Evolutionary conservation across 306 rosid species (phyloP).

Genomic region (Prunus mume): DNA sequence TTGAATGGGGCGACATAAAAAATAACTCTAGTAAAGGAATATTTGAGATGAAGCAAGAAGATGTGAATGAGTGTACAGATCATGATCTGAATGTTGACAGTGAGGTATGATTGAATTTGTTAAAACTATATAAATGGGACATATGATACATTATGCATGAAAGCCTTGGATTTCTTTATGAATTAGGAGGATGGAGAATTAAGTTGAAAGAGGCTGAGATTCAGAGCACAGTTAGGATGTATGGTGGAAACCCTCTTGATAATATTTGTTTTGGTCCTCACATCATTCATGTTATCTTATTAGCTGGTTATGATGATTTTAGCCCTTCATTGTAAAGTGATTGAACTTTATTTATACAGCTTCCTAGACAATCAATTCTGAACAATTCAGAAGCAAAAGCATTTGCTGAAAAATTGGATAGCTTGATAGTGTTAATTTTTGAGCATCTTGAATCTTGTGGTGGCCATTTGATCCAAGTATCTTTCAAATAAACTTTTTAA

Average conservation of each 20-base stretch:
- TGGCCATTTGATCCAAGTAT: constrained; percentile 79
- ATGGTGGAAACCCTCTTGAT: neutral
- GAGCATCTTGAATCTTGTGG: constrained; percentile 79
- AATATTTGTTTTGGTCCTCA: neutral
- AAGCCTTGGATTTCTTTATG: neutral
- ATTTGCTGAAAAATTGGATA: constrained; percentile 66
- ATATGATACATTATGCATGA: neutral
- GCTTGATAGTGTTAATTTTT: constrained; percentile 64
- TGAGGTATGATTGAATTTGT: constrained; percentile 47
- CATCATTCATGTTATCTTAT: neutral
- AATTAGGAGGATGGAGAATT: neutral
- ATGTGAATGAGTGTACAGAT: constrained; percentile 37
- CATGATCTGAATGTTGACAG: constrained; percentile 36
- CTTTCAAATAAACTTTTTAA: neutral
- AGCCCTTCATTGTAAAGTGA: neutral
- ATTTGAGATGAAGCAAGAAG: constrained; percentile 76
- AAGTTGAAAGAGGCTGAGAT: neutral
- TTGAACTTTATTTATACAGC: constrained; percentile 34
- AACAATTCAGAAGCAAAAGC: constrained; percentile 36
- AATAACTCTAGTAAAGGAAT: constrained; percentile 59
- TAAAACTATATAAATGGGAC: neutral
- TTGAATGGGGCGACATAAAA: constrained; percentile 86
- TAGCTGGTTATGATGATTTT: neutral
- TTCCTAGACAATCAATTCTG: constrained; percentile 43
- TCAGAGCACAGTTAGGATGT: neutral